These are phyloP conservation scores for Mycena rosella DNA, from an alignment of 768 basidiomycete genomes.

Conservation along the genomic window DNA sequence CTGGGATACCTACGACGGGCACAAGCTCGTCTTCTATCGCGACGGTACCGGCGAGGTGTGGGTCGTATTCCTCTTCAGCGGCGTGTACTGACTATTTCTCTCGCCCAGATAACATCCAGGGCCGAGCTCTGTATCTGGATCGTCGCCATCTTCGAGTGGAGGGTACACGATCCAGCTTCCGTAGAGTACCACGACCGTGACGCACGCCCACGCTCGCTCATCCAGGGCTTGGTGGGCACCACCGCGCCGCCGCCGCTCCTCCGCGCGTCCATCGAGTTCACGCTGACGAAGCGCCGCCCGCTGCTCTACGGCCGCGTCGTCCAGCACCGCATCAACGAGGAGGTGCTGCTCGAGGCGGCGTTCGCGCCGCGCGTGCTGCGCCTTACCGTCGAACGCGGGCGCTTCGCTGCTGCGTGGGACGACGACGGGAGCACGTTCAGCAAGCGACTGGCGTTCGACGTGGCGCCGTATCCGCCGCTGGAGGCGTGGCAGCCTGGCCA, in stretches of 20 bases:
- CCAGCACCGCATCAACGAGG: constrained; percentile 10
- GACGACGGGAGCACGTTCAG: background rate
- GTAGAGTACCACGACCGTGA: background rate
- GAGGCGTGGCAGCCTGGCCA: background rate
- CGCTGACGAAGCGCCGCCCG: constrained; percentile 17
- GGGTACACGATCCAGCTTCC: constrained; percentile 17
- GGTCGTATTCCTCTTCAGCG: too few species aligned
- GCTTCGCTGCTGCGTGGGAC: background rate
- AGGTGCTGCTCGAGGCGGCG: constrained; percentile 13
- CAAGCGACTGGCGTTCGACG: constrained; percentile 12
- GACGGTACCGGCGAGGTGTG: constrained; percentile 26
- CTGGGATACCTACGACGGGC: constrained; percentile 13
- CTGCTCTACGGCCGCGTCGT: background rate
- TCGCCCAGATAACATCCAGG: constrained; percentile 8
- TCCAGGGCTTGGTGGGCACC: background rate
- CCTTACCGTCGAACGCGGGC: constrained; percentile 16
- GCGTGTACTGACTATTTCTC: background rate
- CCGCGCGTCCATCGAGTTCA: constrained; percentile 15
- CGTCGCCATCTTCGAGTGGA: constrained; percentile 23
- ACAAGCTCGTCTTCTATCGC: constrained; percentile 15
- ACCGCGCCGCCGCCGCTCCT: background rate
- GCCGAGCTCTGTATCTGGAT: constrained; percentile 21
- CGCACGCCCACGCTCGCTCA: background rate
- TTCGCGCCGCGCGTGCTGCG: constrained; percentile 16
- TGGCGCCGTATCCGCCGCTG: constrained; percentile 12